Conservation (phyloP, 2,329 filamentous ascomycete species). For the Sporothrix protearum region DNA sequence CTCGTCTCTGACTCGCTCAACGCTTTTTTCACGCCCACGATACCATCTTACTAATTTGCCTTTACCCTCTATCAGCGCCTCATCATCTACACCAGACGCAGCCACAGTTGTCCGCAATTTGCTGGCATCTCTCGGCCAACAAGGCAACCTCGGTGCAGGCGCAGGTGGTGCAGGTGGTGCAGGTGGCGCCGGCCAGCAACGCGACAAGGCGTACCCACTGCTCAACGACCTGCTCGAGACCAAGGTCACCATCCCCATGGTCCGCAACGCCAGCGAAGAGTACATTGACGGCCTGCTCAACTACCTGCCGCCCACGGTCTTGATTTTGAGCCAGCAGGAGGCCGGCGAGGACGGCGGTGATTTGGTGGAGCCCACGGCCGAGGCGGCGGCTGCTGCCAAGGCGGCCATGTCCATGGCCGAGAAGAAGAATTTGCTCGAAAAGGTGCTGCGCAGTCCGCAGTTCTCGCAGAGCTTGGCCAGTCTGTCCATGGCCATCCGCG, state of each 20-base stretch:
- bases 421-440: conserved; percentile 76
- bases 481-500: conserved; percentile 80
- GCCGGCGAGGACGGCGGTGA: conserved; percentile 49
- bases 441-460: conserved; percentile 83
- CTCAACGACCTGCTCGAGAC: conserved; percentile 81
- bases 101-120: conserved; percentile 82
- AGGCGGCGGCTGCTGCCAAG: conserved; percentile 68
- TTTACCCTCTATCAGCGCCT: conserved; percentile 46
- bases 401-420: conserved; percentile 68
- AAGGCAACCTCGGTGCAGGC: background rate
- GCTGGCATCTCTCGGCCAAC: conserved; percentile 67
- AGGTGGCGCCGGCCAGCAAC: conserved; percentile 34
- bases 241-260: conserved; percentile 70
- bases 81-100: conserved; percentile 62
- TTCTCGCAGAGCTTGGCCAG: conserved; percentile 82
- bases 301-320: conserved; percentile 72
- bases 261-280: conserved; percentile 61
- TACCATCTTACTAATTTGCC: background rate
- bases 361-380: conserved; percentile 62
- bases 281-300: conserved; percentile 71
- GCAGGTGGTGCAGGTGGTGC: background rate
- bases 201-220: conserved; percentile 70
- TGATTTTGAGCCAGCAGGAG: conserved; percentile 70
- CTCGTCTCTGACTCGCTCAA: background rate
- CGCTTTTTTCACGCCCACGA: background rate